Evolutionary conservation across 345 rosid genomes (phyloP).

Genomic region (Boechera divaricarpa): DNA sequence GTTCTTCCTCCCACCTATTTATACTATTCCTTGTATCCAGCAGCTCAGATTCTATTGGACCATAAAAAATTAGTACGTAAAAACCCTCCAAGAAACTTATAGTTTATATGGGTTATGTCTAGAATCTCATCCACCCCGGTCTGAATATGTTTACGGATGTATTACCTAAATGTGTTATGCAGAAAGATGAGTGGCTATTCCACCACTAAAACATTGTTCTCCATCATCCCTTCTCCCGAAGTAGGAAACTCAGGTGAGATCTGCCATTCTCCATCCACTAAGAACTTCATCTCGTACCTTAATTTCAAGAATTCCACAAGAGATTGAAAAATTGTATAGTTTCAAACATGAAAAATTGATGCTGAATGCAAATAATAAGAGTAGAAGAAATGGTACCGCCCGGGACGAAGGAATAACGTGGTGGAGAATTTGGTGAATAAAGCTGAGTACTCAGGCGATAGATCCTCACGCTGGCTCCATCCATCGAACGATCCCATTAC

Average conservation of each 20-base stretch:
- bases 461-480: slow-evolving; percentile 85
- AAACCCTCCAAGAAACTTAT: slow-evolving; percentile 2
- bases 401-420: slow-evolving; percentile 77
- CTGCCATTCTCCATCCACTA: slow-evolving; percentile 92
- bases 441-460: slow-evolving; percentile 81
- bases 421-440: slow-evolving; percentile 72
- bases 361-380: background rate
- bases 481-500: slow-evolving; percentile 93
- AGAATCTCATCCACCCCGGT: slow-evolving; percentile 5
- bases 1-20: background rate
- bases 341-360: background rate
- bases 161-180: slow-evolving; percentile 28
- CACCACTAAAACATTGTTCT: slow-evolving; percentile 75
- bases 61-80: background rate
- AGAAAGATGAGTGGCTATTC: slow-evolving; percentile 49
- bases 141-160: background rate
- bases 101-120: background rate
- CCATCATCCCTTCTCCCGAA: slow-evolving; percentile 67
- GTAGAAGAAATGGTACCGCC: slow-evolving; percentile 58
- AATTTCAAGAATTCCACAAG: slow-evolving; percentile 2
- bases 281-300: slow-evolving; percentile 94
- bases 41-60: background rate
- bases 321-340: background rate
- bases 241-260: slow-evolving; percentile 77
- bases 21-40: slow-evolving; percentile 2